Evolutionary conservation across 345 rosid genomes (phyloP).

Genomic region (Kandelia obovata): DNA sequence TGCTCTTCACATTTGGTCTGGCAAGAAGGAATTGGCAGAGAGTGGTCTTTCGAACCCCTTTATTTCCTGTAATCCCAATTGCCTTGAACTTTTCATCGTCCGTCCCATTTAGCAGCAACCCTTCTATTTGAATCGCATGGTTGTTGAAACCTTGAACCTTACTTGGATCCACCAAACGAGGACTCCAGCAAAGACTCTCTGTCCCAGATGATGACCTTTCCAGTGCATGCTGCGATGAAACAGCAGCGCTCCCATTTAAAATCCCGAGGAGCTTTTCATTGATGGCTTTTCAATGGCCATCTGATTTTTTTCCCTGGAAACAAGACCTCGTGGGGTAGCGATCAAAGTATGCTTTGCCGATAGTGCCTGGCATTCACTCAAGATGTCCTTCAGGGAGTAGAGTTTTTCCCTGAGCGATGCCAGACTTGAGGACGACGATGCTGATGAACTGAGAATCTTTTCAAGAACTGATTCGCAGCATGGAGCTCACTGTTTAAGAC

Average conservation of each 20-base stretch:
- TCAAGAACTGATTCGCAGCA: not conserved
- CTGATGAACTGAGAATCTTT: not conserved
- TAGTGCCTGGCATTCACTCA: not conserved
- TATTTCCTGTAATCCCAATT: conserved; percentile 37
- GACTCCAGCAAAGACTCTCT: not conserved
- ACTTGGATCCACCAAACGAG: not conserved
- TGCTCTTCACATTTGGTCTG: conserved; percentile 16
- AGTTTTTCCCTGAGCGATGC: not conserved
- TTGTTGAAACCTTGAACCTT: conserved; percentile 25
- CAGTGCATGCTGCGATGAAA: too few relatives aligned
- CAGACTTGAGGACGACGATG: not conserved
- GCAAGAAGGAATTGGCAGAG: conserved; percentile 39
- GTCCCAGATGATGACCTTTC: not conserved
- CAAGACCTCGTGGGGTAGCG: not conserved
- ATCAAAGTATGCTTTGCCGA: not conserved
- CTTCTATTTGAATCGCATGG: conserved; percentile 24
- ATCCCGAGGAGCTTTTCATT: not conserved
- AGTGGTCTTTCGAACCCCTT: conserved; percentile 49
- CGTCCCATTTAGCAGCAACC: conserved; percentile 21
- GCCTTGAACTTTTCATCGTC: conserved; percentile 31
- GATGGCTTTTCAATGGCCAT: not conserved
- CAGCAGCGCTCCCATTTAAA: not conserved
- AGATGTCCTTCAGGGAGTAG: not conserved
- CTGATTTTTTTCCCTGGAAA: not conserved
- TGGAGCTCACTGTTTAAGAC: too few relatives aligned